phyloP scores from a whole-genome alignment of 371 early-diverging fungal species.

The Circinella umbellata region DNA sequence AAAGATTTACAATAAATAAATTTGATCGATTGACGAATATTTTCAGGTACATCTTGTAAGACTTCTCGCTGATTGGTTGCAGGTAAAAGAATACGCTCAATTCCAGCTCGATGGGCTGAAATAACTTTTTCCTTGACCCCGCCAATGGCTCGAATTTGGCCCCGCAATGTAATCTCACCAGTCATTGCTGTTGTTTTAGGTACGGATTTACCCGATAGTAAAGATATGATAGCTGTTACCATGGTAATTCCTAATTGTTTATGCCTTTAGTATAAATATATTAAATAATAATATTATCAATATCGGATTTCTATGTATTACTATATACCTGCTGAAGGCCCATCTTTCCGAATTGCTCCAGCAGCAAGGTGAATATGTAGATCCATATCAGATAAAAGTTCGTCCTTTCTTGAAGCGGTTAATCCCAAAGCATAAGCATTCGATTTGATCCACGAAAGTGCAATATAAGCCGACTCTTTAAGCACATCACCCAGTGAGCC shows the following conservation, averaged over 20 bases:
- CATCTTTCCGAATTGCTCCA: conserved; percentile 88
- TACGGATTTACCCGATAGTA: conserved; percentile 63
- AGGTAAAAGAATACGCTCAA: conserved; percentile 62
- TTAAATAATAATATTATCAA: too few species aligned
- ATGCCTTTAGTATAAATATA: too few species aligned
- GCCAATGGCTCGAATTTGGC: conserved; percentile 84
- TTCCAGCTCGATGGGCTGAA: conserved; percentile 82
- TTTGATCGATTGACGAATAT: conserved; percentile 63
- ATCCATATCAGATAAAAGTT: conserved; percentile 61
- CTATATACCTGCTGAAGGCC: conserved; percentile 63
- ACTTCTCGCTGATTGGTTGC: conserved; percentile 59
- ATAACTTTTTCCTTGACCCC: conserved; percentile 90
- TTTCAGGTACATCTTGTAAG: conserved; percentile 65
- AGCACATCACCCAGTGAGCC: conserved; percentile 87
- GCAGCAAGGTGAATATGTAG: conserved; percentile 87
- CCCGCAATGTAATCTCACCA: conserved; percentile 88
- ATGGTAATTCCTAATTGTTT: conserved; percentile 61
- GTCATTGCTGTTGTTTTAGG: conserved; percentile 76
- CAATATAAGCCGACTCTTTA: conserved; percentile 85
- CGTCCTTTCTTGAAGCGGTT: conserved; percentile 38
- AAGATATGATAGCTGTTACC: conserved; percentile 75
- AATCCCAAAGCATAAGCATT: conserved; percentile 69
- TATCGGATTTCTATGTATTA: too few species aligned
- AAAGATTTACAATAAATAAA: conserved; percentile 71
- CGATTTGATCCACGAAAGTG: conserved; percentile 79